Percentiles rank a stretch among this genome's conserved stretches.
These are phyloP conservation scores for Puccinia horiana DNA, from an alignment of 1,284 basidiomycete genomes.

Conservation along the genomic window DNA sequence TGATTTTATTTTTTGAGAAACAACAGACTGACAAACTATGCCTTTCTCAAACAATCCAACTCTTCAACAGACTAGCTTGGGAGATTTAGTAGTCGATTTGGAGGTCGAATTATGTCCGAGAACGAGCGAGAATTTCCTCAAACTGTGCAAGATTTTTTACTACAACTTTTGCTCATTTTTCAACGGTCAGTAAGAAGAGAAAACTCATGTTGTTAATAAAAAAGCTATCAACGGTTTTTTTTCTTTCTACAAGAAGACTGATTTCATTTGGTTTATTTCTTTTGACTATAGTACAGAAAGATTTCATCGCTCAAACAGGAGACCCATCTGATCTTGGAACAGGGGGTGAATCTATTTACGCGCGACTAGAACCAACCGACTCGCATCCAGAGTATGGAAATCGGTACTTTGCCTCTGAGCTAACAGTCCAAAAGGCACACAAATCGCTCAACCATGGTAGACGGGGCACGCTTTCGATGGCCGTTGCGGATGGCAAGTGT, in stretches of 20 bases:
- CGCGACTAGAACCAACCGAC: slow-evolving; percentile 47
- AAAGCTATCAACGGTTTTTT: background rate
- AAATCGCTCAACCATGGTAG: slow-evolving; percentile 72
- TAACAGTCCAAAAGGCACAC: slow-evolving; percentile 10
- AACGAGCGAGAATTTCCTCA: slow-evolving; percentile 92
- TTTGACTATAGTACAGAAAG: slow-evolving; percentile 75
- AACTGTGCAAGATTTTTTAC: slow-evolving; percentile 93
- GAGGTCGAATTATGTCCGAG: slow-evolving; percentile 86
- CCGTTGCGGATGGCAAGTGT: slow-evolving; percentile 77
- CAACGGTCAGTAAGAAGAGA: slow-evolving; percentile 70
- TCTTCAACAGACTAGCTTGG: slow-evolving; percentile 38
- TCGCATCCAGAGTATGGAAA: slow-evolving; percentile 15
- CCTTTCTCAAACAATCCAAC: no score
- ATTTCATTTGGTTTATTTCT: background rate
- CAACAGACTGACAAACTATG: background rate
- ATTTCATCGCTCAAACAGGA: slow-evolving; percentile 91
- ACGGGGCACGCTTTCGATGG: slow-evolving; percentile 94
- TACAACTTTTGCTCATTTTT: slow-evolving; percentile 96
- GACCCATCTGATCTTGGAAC: slow-evolving; percentile 93
- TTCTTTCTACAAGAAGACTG: background rate
- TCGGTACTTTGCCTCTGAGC: slow-evolving; percentile 25
- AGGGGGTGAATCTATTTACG: slow-evolving; percentile 77
- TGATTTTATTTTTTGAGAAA: background rate
- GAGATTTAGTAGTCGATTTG: slow-evolving; percentile 68
- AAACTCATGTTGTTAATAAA: background rate